Conservation (phyloP, 352 stramenopile species). For the Pythium aphanidermatum region DNA sequence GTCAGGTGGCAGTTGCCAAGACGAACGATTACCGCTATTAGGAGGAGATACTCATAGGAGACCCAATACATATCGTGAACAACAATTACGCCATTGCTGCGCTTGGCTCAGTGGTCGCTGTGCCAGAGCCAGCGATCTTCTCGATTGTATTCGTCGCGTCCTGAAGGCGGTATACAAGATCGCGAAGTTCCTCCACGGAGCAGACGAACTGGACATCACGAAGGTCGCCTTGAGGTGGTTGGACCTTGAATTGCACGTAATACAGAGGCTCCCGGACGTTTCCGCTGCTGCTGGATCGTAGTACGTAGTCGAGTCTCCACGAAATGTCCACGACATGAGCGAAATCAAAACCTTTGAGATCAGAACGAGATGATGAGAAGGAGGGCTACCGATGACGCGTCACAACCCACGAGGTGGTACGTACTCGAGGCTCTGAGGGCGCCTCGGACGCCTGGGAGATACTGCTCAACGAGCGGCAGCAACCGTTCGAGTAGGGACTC, state of each 20-base stretch:
- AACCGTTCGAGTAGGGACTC: conserved; percentile 7
- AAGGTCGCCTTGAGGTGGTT: conserved; percentile 33
- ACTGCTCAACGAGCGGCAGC: conserved; percentile 4
- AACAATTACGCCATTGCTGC: neutral
- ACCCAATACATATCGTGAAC: no score
- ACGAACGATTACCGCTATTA: conserved; percentile 46
- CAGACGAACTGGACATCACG: conserved; percentile 47
- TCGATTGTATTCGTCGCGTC: conserved; percentile 57
- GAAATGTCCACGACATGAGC: conserved; percentile 64
- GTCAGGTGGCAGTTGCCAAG: conserved; percentile 54
- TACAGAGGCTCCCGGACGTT: conserved; percentile 53
- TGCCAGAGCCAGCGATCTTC: no score
- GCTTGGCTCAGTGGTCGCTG: no score
- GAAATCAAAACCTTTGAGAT: conserved; percentile 52
- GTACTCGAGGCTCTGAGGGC: conserved; percentile 15
- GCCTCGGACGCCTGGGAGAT: conserved; percentile 13
- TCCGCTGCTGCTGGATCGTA: conserved; percentile 47
- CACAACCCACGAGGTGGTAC: neutral
- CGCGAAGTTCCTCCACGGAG: conserved; percentile 59
- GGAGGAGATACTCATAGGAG: neutral
- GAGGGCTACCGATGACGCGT: neutral
- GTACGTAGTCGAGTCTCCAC: conserved; percentile 68
- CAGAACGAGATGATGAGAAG: no score
- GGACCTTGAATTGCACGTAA: conserved; percentile 57
- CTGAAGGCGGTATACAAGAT: conserved; percentile 67